Percentiles rank a stretch among this genome's conserved stretches.
These are phyloP conservation scores for Hypoxylon sp. DNA, from an alignment of 2,329 filamentous ascomycete species.

Conservation along the genomic window DNA sequence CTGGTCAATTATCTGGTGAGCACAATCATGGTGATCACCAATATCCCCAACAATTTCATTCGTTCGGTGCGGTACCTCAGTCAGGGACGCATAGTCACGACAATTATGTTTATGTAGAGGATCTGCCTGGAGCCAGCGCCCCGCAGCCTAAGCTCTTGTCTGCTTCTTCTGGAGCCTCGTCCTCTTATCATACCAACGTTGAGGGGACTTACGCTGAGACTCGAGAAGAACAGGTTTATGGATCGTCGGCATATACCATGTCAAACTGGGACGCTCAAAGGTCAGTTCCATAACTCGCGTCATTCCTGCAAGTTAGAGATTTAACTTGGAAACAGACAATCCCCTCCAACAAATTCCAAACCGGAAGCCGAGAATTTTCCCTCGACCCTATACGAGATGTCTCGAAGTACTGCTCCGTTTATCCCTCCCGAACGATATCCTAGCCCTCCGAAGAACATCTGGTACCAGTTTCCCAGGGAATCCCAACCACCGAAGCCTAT, in stretches of 20 bases:
- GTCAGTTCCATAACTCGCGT: conserved; percentile 55
- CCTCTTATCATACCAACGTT: conserved; percentile 56
- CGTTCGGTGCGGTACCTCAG: no score
- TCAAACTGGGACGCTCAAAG: conserved; percentile 69
- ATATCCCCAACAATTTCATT: conserved; percentile 40
- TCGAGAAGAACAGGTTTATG: conserved; percentile 59
- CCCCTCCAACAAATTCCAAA: conserved; percentile 75
- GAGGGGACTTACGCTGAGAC: conserved; percentile 66
- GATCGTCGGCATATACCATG: conserved; percentile 47
- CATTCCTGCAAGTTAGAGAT: neutral
- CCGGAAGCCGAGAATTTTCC: conserved; percentile 92
- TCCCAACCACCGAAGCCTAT: conserved; percentile 75
- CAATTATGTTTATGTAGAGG: no score
- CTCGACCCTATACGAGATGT: conserved; percentile 85
- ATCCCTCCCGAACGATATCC: conserved; percentile 83
- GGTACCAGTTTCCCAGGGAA: conserved; percentile 83
- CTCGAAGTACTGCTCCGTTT: conserved; percentile 80
- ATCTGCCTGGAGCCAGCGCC: conserved; percentile 46
- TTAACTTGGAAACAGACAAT: conserved; percentile 65
- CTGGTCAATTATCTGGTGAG: conserved; percentile 55
- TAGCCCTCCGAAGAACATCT: conserved; percentile 88
- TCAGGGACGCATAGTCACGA: no score
- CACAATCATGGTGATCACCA: conserved; percentile 50
- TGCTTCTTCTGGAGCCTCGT: conserved; percentile 45
- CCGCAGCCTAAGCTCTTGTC: conserved; percentile 44